Evolutionary conservation across 257 asterid species (phyloP).

Genomic region (Hygrophila difformis): DNA sequence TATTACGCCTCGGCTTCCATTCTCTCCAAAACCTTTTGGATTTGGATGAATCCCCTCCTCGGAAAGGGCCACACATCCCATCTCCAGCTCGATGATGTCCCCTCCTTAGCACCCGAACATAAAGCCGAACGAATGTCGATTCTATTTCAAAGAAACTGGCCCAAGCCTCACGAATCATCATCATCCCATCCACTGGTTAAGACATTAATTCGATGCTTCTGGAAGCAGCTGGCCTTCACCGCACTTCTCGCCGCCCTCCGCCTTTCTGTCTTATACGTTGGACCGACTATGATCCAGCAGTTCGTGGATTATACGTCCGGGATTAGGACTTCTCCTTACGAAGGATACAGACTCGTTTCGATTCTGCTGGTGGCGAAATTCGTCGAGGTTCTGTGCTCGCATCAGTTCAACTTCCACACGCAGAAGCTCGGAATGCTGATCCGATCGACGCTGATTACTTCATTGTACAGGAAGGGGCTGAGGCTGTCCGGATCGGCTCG

Average conservation of each 20-base stretch:
- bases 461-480: constrained; percentile 72
- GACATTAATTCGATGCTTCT: constrained; percentile 66
- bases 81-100: constrained; percentile 64
- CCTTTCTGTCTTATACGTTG: constrained; percentile 71
- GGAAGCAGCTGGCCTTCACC: constrained; percentile 60
- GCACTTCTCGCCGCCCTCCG: constrained; percentile 65
- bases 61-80: constrained; percentile 60
- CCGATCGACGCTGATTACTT: constrained; percentile 69
- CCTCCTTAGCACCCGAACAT: constrained; percentile 67
- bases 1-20: constrained; percentile 82
- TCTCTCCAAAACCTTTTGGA: constrained; percentile 62
- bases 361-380: constrained; percentile 60
- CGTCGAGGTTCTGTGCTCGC: constrained; percentile 68
- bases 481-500: constrained; percentile 77
- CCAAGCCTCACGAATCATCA: constrained; percentile 61
- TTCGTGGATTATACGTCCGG: constrained; percentile 75
- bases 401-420: constrained; percentile 78
- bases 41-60: constrained; percentile 84
- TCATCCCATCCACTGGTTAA: constrained; percentile 65
- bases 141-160: constrained; percentile 64
- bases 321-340: constrained; percentile 35
- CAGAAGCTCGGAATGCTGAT: constrained; percentile 87
- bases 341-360: constrained; percentile 71
- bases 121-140: constrained; percentile 57
- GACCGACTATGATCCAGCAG: constrained; percentile 67